Evolutionary conservation across 116 monocot species (phyloP), one percentile per base, ranked within the genome.

Genomic region (Thalassia testudinum): DNA sequence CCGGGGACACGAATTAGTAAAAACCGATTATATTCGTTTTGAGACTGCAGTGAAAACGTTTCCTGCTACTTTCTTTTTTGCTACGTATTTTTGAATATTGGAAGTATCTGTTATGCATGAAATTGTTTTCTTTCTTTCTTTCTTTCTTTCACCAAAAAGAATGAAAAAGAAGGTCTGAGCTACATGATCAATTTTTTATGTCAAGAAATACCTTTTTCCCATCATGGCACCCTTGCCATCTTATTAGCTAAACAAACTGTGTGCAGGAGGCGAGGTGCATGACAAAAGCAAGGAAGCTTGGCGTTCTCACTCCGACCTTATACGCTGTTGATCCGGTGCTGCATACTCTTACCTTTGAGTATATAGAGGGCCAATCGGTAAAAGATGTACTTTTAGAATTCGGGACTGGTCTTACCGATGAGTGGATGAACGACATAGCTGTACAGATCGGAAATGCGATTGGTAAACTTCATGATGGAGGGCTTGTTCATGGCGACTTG

Each of bases 381-480:
- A 93, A 87, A 63, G 81, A 93, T 25, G 65, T 93, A 50, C 78
- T 87, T 26, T 57, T 93, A 22, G 78, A 70, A 30, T 93, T 87
- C 60, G 87, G 87, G 5, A 63, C 53, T 72, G 87, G 84, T 52
- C 27, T 93, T 15, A 55, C 56, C 40, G 73, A 78, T 47, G 87
- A 83, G 47, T 21, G 50, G 27, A 49, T 78, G 62, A n/a, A 66
- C 57, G 81, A 81, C 40, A 70, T 84, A 37, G 81, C 78, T 5
- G 52, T 65, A 26, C 93, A 93, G 57, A 87, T 87, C 47, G 87
- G 87, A 26, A 47, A 26, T 64, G 78, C 78, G 0, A 61, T 87
- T 42, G 84, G 68, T n/a, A 93, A 93, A 61, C 61, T 93, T 12
- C 93, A 87, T 70, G 93, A 87, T 74, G 93, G 87, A 49, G 93